Base-by-base conservation (phyloP, 768 basidiomycete genomes). In the Strobilomyces confusus region DNA sequence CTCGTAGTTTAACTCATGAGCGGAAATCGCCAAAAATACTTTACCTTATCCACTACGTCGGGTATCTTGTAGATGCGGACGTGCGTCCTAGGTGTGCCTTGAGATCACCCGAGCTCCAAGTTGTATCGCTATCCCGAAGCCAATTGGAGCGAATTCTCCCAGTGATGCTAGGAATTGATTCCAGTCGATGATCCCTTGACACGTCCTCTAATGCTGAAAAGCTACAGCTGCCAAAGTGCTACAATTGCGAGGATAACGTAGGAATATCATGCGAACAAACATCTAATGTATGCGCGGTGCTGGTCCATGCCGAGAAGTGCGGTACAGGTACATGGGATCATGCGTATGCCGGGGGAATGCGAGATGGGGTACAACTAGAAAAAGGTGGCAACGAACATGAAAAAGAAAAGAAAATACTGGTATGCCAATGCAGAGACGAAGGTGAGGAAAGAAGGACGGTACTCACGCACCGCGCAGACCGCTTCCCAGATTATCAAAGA, bases 1-100 rank as follows among this genome's bases (percentile, higher is more conserved):
- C 29, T 6, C 5, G 14, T 26, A 68, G 67, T 71, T 69, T 52
- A 58, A 54, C 42, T 63, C 63, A 49, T 69, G 58, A 69, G 44
- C 20, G 25, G 36, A 52, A 22, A 37, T 37, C 34, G 17, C 33
- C 40, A n/a, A 45, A 51, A 22, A 45, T 29, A 15, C 12, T 54
- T 54, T 60, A 53, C 48, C 52, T 47, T 64, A 45, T 41, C 46
- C 49, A 47, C 46, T 33, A 38, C 49, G 45, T 54, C 57, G 54
- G 45, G 54, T 55, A 51, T 38, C 45, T 44, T 58, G 63, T 61
- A 60, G 51, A 57, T 43, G 53, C 58, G 52, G 34, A 46, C 63
- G 62, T 58, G 56, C 55, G 23, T 46, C 43, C 51, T 47, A 57
- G 51, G 47, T 52, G 56, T 55, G 1, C 49, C 43, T 44, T 30